A percentile compares a stretch with the other conserved stretches of the same genome.
Conservation (phyloP, 352 stramenopile species). For the Phytophthora europaea region DNA sequence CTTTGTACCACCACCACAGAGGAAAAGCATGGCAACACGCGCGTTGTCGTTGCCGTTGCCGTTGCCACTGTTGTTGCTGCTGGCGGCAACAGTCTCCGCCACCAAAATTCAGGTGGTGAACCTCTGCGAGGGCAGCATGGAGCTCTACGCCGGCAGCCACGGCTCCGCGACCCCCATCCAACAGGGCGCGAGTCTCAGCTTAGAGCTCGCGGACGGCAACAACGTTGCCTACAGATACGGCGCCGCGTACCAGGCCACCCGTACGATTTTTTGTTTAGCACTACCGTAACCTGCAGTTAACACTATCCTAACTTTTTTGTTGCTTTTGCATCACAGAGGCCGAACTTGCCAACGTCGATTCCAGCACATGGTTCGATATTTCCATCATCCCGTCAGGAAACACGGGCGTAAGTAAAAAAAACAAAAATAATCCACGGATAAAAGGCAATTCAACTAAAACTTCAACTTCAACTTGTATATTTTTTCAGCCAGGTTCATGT, state of each 20-base stretch:
- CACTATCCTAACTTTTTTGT: constrained; percentile 7
- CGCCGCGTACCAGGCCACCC: constrained; percentile 41
- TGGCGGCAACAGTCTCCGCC: constrained; percentile 12
- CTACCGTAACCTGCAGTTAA: constrained; percentile 3
- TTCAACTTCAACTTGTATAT: neutral
- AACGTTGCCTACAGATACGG: constrained; percentile 48
- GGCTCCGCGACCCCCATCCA: constrained; percentile 29
- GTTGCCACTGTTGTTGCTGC: neutral
- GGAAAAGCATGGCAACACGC: constrained; percentile 10
- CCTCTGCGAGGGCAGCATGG: constrained; percentile 47
- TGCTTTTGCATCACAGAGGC: constrained; percentile 46
- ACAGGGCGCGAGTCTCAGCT: constrained; percentile 16
- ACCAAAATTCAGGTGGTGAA: constrained; percentile 57
- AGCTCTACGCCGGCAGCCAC: constrained; percentile 44
- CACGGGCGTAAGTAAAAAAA: constrained; percentile 40
- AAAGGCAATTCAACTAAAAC: constrained; percentile 17
- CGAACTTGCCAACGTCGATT: constrained; percentile 72
- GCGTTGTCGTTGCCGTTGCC: constrained; percentile 24
- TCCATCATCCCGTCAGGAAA: constrained; percentile 76
- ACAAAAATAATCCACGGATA: neutral
- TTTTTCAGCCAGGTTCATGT: constrained; percentile 63
- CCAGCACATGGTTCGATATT: constrained; percentile 77
- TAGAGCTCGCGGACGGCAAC: constrained; percentile 36
- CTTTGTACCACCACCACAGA: neutral
- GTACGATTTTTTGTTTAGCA: constrained; percentile 20